Evolutionary conservation across 306 rosid genomes (phyloP), one percentile per base, ranked within the genome.

Genomic region (Prunus armeniaca): DNA sequence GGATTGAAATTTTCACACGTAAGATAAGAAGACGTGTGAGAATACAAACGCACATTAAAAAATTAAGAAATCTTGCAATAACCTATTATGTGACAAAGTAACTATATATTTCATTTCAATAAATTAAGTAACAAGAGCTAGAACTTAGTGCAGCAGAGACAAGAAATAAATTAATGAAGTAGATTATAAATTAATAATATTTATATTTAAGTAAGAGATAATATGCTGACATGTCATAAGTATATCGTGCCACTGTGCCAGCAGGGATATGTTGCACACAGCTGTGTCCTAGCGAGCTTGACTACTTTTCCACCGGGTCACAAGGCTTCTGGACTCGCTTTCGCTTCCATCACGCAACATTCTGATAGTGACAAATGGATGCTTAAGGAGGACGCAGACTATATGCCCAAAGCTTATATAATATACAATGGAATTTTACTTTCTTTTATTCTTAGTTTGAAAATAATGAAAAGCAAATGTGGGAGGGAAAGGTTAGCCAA

Each of bases 251-350:
- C 38, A 34, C 41, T 34, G 27, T 14, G 71, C 34, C 54, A 22
- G 71, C 32, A 12, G 7, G 20, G 27, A 66, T 66, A 6, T 12
- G 66, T 20, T 56, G 24, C 47, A 1, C 49, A 55, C 67, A 67
- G 80, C 80, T 67, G 74, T 67, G 10, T 67, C 47, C 6, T 27
- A 10, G 45, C 66, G 66, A 65, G 32, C 8, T 58, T 58, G 18
- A 67, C 68, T 1, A 73, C 55, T 18, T 73, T 73, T 45, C 41
- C 34, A 13, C 54, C 67, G 13, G 34, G 25, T 41, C 66, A 22
- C 76, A 10, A 2, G 15, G 38, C 66, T 11, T 47, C 22, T 6
- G 43, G 62, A 60, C 71, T 78, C 46, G 65, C 65, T 70, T 61
- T 71, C 68, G 57, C 76, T 10, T 22, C 20, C 19, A 3, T 34